Conservation (phyloP, 108 stramenopile genomes). For the Skeletonema marinoi region DNA sequence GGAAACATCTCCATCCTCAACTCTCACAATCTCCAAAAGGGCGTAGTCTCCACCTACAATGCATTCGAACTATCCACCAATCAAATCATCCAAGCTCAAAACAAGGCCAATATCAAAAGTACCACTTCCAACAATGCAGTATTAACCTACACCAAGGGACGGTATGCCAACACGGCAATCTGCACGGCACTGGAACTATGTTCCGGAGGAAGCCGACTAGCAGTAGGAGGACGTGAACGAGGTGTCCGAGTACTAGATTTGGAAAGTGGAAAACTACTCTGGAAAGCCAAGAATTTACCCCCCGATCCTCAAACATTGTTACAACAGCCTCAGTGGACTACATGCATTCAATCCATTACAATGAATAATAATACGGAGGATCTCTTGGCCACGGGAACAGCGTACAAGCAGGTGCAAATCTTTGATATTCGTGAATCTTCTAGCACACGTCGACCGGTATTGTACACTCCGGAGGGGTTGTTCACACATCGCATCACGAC, state of each 20-base stretch:
- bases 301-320: constrained; percentile 87
- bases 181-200: constrained; percentile 64
- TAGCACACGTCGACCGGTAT: constrained; percentile 61
- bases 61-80: constrained; percentile 8
- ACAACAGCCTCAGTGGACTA: constrained; percentile 83
- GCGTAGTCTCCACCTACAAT: constrained; percentile 31
- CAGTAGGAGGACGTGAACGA: constrained; percentile 79
- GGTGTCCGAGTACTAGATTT: constrained; percentile 69
- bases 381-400: constrained; percentile 74
- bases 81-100: background rate
- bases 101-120: constrained; percentile 8
- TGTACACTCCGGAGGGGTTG: constrained; percentile 56
- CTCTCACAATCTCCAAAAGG: constrained; percentile 8
- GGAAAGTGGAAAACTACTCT: constrained; percentile 59
- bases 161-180: constrained; percentile 52
- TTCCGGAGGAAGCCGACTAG: constrained; percentile 38
- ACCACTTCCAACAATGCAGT: constrained; percentile 1
- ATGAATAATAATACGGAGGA: constrained; percentile 20
- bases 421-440: constrained; percentile 78
- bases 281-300: constrained; percentile 85
- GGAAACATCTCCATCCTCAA: constrained; percentile 35
- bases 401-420: constrained; percentile 80
- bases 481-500: constrained; percentile 73
- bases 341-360: constrained; percentile 59
- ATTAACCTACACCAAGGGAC: constrained; percentile 68